Percentiles rank a stretch among this genome's conserved stretches.
phyloP scores from a whole-genome alignment of 768 basidiomycete species.

The Multifurca ochricompacta region DNA sequence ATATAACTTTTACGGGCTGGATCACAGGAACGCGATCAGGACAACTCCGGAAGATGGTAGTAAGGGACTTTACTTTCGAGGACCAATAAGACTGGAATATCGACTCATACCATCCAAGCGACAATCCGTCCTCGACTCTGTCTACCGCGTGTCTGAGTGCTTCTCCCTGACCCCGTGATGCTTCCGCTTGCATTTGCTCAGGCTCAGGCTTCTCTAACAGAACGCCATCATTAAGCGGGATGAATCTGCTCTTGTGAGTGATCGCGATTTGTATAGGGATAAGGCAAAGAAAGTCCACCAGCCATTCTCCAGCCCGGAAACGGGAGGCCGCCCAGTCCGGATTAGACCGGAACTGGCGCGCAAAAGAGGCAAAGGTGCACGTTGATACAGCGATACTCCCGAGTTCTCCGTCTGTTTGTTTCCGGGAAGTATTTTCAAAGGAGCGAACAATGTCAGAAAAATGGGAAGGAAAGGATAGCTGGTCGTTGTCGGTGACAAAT shows the following conservation, averaged over 20 bases:
- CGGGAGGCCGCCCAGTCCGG: conserved; percentile 27
- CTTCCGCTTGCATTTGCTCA: too few relatives aligned
- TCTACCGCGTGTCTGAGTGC: conserved; percentile 51
- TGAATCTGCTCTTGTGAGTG: conserved; percentile 50
- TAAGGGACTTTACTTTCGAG: conserved; percentile 42
- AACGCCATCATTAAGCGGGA: conserved; percentile 57
- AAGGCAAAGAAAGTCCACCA: conserved; percentile 51
- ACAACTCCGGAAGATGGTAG: neutral
- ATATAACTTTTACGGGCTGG: conserved; percentile 58
- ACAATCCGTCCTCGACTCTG: conserved; percentile 46
- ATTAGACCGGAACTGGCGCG: conserved; percentile 1
- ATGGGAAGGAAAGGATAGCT: conserved; percentile 33
- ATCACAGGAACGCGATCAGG: neutral
- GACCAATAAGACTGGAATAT: conserved; percentile 59
- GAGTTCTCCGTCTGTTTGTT: conserved; percentile 43
- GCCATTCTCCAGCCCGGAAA: conserved; percentile 53
- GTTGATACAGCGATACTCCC: conserved; percentile 32
- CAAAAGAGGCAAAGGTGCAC: conserved; percentile 27
- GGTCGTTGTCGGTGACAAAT: conserved; percentile 38
- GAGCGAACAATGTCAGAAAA: conserved; percentile 37
- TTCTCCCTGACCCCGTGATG: too few relatives aligned
- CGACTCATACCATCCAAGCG: conserved; percentile 60
- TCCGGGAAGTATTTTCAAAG: conserved; percentile 44
- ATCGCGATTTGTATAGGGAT: conserved; percentile 61
- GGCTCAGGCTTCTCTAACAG: conserved; percentile 39